Evolutionary conservation across 2,329 filamentous ascomycete species (phyloP).

Genomic region (Xylaria sp.): DNA sequence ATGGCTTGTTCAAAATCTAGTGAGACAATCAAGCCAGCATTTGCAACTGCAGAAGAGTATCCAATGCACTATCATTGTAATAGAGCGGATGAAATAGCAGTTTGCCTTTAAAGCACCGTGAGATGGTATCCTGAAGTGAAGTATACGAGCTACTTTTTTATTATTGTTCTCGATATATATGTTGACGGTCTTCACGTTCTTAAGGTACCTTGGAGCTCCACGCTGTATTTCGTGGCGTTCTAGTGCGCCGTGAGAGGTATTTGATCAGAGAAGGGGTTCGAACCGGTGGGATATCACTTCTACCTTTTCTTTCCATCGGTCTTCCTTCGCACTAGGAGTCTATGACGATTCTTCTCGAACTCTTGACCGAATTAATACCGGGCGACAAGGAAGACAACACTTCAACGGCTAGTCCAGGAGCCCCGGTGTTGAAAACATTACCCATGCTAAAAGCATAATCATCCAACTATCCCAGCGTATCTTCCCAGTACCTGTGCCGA

Average conservation of each 20-base stretch:
- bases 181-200: too few relatives aligned
- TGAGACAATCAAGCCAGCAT: background rate
- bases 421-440: constrained; percentile 1
- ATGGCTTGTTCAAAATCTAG: background rate
- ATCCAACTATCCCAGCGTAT: background rate
- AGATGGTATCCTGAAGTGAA: background rate
- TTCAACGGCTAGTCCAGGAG: constrained; percentile 6
- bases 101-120: background rate
- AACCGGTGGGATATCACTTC: background rate
- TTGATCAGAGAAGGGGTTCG: background rate
- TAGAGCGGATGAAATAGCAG: too few relatives aligned
- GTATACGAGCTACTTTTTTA: constrained; percentile 4
- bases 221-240: background rate
- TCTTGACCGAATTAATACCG: background rate
- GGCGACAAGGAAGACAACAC: background rate
- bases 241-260: background rate
- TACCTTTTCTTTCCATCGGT: background rate
- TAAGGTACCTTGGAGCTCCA: too few relatives aligned
- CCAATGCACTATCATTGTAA: too few relatives aligned
- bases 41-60: too few relatives aligned
- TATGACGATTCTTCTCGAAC: background rate
- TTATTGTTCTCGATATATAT: background rate
- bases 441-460: background rate
- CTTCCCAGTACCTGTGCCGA: background rate
- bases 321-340: background rate